Percentiles rank a stretch among this genome's conserved stretches.
These are phyloP conservation scores for Dissophora globulifera DNA, from an alignment of 192 early-diverging fungal genomes.

Conservation along the genomic window DNA sequence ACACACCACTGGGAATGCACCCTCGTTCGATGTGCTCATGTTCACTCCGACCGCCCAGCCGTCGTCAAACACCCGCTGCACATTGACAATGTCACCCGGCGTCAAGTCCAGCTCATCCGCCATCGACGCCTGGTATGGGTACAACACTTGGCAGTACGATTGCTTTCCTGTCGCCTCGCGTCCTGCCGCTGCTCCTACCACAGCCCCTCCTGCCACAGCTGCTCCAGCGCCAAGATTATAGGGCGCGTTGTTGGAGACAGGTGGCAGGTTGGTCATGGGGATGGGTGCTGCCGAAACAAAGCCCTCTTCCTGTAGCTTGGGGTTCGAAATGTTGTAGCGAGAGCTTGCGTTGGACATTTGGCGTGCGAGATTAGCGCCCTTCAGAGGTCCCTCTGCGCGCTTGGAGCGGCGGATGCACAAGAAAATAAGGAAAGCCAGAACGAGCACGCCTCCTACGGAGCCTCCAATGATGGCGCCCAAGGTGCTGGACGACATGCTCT, in stretches of 20 bases:
- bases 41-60: constrained; percentile 92
- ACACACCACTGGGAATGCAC: constrained; percentile 89
- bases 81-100: constrained; percentile 76
- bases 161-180: constrained; percentile 21
- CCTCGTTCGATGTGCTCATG: constrained; percentile 71
- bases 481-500: constrained; percentile 1
- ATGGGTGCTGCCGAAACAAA: constrained; percentile 24
- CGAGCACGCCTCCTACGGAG: constrained; percentile 17
- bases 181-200: constrained; percentile 6
- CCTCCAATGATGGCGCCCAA: constrained; percentile 37
- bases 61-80: constrained; percentile 84
- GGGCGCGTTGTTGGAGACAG: constrained; percentile 1
- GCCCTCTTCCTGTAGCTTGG: constrained; percentile 46
- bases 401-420: constrained; percentile 25
- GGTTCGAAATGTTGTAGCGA: constrained; percentile 41
- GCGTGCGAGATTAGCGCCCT: constrained; percentile 13
- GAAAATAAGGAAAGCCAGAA: constrained; percentile 2
- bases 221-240: constrained; percentile 1
- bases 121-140: constrained; percentile 74
- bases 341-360: constrained; percentile 40
- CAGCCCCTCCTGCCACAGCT: constrained; percentile 8
- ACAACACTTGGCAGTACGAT: constrained; percentile 49
- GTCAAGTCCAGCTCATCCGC: constrained; percentile 81
- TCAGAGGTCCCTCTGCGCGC: not conserved
- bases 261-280: constrained; percentile 36